Evolutionary conservation across 345 rosid species (phyloP).

Genomic region (Turnera subulata): DNA sequence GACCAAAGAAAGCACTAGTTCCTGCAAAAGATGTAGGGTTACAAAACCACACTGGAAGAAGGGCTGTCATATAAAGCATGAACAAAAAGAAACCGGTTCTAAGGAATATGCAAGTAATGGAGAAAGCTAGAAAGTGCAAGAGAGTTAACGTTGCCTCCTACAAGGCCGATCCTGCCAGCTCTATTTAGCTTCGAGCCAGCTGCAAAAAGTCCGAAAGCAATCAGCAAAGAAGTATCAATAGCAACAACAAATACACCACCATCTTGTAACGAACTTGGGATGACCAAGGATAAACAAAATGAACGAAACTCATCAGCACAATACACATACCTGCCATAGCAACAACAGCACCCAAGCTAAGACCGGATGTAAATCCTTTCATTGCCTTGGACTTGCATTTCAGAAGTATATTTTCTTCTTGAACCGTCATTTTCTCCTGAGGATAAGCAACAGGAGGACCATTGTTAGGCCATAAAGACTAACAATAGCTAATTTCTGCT

Average conservation of each 20-base stretch:
- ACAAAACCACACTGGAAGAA: not conserved
- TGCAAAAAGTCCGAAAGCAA: slow-evolving; percentile 22
- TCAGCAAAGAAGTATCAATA: slow-evolving; percentile 5
- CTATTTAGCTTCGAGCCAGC: slow-evolving; percentile 39
- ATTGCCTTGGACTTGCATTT: slow-evolving; percentile 30
- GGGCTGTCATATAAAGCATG: not conserved
- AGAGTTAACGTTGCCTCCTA: slow-evolving; percentile 27
- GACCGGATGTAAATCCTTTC: slow-evolving; percentile 20
- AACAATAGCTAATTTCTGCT: not conserved
- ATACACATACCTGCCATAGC: slow-evolving; percentile 35
- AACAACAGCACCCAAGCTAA: slow-evolving; percentile 25
- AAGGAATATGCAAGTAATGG: too few species aligned
- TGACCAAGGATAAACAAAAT: not conserved
- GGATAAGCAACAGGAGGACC: not conserved
- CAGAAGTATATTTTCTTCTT: slow-evolving; percentile 31
- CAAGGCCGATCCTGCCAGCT: slow-evolving; percentile 14
- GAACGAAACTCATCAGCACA: not conserved
- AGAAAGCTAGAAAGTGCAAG: slow-evolving; percentile 1
- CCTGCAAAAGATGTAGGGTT: slow-evolving; percentile 25
- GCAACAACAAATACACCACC: not conserved
- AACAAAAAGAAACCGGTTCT: not conserved
- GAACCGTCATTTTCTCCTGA: slow-evolving; percentile 37
- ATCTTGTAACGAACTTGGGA: not conserved
- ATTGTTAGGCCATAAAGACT: not conserved
- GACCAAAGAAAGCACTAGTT: slow-evolving; percentile 35